Percentiles rank a stretch among this genome's conserved stretches.
Evolutionary conservation across 257 asterid species (phyloP).

Genomic region (Nyctanthes arbortristis): DNA sequence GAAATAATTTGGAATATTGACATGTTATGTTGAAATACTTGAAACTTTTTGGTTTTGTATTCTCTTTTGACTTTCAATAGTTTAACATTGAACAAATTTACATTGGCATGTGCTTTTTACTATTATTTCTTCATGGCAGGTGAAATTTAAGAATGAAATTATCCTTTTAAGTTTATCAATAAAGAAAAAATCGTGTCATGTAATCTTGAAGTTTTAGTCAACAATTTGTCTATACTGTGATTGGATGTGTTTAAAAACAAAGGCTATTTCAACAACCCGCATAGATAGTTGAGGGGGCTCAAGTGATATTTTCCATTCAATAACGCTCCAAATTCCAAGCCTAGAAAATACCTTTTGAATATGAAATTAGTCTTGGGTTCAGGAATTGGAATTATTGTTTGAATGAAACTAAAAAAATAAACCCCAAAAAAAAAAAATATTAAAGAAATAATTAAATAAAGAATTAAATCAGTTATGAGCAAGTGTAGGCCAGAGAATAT

Average conservation of each 20-base stretch:
- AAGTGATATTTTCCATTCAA: neutral
- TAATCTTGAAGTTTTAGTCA: no score
- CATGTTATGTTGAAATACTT: no score
- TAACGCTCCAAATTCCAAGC: conserved; percentile 19
- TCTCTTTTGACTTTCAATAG: neutral
- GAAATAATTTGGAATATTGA: no score
- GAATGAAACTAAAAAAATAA: conserved; percentile 16
- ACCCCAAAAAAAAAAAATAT: neutral
- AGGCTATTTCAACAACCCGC: no score
- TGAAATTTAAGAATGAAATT: conserved; percentile 7
- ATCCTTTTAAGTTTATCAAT: no score
- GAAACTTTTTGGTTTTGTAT: neutral
- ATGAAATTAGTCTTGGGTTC: conserved; percentile 26
- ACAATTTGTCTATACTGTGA: no score
- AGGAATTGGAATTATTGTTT: conserved; percentile 33
- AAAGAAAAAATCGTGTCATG: no score
- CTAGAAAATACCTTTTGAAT: conserved; percentile 21
- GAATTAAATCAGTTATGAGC: conserved; percentile 28
- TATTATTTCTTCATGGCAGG: neutral
- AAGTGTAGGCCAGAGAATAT: conserved; percentile 69
- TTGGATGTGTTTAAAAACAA: no score
- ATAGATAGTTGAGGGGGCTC: no score
- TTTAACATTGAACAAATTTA: neutral
- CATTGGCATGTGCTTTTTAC: neutral
- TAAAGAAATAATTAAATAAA: neutral